Base-by-base conservation (phyloP, 805 yeast species). In the Kockiozyma suomiensis region DNA sequence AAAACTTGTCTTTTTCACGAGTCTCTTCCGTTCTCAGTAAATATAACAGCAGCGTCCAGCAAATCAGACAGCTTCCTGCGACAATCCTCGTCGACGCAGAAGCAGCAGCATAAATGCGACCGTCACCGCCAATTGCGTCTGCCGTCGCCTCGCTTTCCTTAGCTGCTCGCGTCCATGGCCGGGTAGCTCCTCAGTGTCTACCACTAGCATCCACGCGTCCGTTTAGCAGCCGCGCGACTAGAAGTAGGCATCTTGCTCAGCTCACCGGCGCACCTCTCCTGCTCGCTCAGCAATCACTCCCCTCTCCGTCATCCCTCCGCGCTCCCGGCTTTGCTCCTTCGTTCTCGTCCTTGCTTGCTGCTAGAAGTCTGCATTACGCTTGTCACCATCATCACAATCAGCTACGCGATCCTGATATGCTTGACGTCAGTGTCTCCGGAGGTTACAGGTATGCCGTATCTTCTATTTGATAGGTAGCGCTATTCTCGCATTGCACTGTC, bases 381-480 rank as follows among this genome's bases (percentile, higher is more conserved):
- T 58, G 63, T 41, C 63, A 61, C 8, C 54, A 55, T 19, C 65
- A 61, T 32, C 57, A 47, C 21, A 43, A 26, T 25, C 48, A 35
- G 23, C 32, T 45, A n/a, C 38, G 30, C 30, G 65, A 61, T 32
- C 46, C 51, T n/a, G 65, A 59, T 23, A 61, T 61, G 65, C 58
- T 61, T n/a, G 65, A 61, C 60, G 45, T 54, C 21, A 37, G 45
- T 25, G 56, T 55, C 50, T 35, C 60, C 12, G 65, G 65, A 28
- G 65, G 63, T 8, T 50, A 30, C 49, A 49, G 50, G 66, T 58
- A 21, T 23, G 61, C 48, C 32, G 5, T 19, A 33, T 19, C 38
- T 12, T 25, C 26, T n/a, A 26, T 12, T 33, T 12, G 54, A 30
- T 28, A 15, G 19, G 19, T 30, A 35, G 15, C 32, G 23, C 40